These are phyloP conservation scores for Chalaropsis ovoidea DNA, from an alignment of 2,329 filamentous ascomycete species.

Conservation along the genomic window DNA sequence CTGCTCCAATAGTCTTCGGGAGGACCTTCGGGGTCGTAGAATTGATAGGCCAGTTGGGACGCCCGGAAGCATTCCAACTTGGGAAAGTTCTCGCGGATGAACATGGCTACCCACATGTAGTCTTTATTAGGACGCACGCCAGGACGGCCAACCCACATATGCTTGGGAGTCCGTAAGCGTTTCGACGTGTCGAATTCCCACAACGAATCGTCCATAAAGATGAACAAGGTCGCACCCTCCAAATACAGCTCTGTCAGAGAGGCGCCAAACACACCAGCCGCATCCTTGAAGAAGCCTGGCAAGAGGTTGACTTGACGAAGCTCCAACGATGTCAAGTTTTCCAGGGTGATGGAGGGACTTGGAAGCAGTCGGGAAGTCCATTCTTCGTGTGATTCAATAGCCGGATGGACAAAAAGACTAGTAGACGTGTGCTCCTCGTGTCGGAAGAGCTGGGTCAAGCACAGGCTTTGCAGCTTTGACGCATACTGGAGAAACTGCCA, in stretches of 20 bases:
- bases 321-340: slow-evolving; percentile 36
- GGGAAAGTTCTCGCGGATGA: slow-evolving; percentile 33
- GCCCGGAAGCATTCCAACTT: slow-evolving; percentile 38
- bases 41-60: slow-evolving; percentile 38
- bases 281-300: slow-evolving; percentile 32
- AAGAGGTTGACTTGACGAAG: slow-evolving; percentile 37
- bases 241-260: slow-evolving; percentile 1
- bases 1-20: too few species aligned
- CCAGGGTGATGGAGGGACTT: neutral
- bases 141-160: slow-evolving; percentile 40
- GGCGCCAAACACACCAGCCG: neutral
- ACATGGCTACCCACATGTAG: slow-evolving; percentile 37
- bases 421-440: too few species aligned
- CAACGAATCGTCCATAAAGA: neutral
- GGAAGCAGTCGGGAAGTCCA: neutral
- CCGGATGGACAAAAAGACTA: too few species aligned
- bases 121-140: slow-evolving; percentile 35
- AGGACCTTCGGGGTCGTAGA: neutral
- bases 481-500: neutral
- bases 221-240: neutral
- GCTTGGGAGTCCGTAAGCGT: slow-evolving; percentile 28
- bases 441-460: neutral
- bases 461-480: neutral
- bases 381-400: neutral
- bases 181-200: neutral